phyloP scores from a whole-genome alignment of 345 rosid species.

The Kernera saxatilis region DNA sequence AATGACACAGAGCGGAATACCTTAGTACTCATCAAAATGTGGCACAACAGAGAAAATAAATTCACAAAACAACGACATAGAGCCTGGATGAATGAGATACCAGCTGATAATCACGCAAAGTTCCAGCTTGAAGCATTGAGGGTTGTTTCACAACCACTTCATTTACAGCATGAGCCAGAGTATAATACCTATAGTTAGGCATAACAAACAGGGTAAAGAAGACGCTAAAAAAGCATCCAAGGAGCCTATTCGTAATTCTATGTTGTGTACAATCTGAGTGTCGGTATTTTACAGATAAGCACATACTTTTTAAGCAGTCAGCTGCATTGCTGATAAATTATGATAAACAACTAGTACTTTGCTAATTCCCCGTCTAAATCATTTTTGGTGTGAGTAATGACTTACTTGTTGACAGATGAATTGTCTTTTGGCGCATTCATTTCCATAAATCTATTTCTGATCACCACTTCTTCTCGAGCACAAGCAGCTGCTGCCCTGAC shows the following conservation, averaged over 20 bases:
- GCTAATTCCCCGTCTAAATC: not conserved
- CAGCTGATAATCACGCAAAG: constrained; percentile 97
- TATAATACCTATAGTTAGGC: constrained; percentile 64
- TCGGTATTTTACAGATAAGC: constrained; percentile 6
- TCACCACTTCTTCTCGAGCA: constrained; percentile 97
- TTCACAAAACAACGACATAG: not conserved
- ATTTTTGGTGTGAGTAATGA: not conserved
- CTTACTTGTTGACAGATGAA: constrained; percentile 96
- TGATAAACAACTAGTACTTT: constrained; percentile 4
- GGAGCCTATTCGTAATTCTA: constrained; percentile 3
- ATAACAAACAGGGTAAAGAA: constrained; percentile 1
- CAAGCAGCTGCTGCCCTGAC: constrained; percentile 88
- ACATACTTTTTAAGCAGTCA: not conserved
- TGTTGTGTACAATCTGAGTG: not conserved
- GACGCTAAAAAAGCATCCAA: constrained; percentile 8
- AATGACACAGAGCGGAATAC: constrained; percentile 13
- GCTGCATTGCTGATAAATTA: not conserved
- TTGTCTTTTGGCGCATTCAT: constrained; percentile 96
- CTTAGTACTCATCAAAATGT: not conserved
- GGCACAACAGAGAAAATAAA: constrained; percentile 5
- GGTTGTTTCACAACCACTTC: constrained; percentile 92
- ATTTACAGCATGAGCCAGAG: constrained; percentile 96
- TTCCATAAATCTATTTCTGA: constrained; percentile 85
- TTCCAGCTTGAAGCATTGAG: constrained; percentile 91
- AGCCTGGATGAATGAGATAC: constrained; percentile 42